Percentiles rank a stretch among this genome's conserved stretches.
phyloP scores from a whole-genome alignment of 2,329 filamentous ascomycete genomes.

The Calonectria pseudoturangicola region DNA sequence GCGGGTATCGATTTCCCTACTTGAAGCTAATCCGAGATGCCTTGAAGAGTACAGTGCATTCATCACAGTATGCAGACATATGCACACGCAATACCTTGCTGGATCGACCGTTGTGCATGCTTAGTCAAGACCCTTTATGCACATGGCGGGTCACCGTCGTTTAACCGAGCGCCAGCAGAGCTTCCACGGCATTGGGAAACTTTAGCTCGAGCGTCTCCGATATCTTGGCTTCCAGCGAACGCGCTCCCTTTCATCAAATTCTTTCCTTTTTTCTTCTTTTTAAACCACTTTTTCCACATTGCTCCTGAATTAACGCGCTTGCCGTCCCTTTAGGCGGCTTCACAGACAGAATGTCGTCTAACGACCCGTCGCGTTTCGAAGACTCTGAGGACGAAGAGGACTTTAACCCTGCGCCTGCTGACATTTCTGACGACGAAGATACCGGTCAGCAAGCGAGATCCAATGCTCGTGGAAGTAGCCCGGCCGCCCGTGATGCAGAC shows the following conservation, averaged over 20 bases:
- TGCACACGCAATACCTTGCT: not conserved
- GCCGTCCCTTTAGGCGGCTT: conserved; percentile 48
- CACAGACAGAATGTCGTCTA: conserved; percentile 65
- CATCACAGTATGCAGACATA: not conserved
- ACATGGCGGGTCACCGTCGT: conserved; percentile 27
- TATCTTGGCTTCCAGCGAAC: conserved; percentile 34
- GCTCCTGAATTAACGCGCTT: conserved; percentile 14
- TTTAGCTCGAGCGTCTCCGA: conserved; percentile 31
- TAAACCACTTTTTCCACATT: conserved; percentile 25
- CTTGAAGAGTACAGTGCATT: not conserved
- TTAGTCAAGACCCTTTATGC: conserved; percentile 8
- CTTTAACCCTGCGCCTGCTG: conserved; percentile 88
- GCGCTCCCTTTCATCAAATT: conserved; percentile 18
- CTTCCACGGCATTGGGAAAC: conserved; percentile 42
- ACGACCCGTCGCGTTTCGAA: conserved; percentile 69
- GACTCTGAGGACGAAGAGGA: conserved; percentile 88
- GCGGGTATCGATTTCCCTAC: conserved; percentile 7
- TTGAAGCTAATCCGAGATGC: not conserved
- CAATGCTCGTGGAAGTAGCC: conserved; percentile 62
- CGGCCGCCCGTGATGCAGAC: conserved; percentile 54
- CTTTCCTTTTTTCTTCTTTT: conserved; percentile 23
- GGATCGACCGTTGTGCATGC: not conserved
- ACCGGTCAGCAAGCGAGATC: conserved; percentile 63
- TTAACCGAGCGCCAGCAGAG: conserved; percentile 45
- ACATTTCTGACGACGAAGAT: conserved; percentile 79